Conservation (phyloP, 2,329 filamentous ascomycete genomes). For the Ramichloridium luteum region DNA sequence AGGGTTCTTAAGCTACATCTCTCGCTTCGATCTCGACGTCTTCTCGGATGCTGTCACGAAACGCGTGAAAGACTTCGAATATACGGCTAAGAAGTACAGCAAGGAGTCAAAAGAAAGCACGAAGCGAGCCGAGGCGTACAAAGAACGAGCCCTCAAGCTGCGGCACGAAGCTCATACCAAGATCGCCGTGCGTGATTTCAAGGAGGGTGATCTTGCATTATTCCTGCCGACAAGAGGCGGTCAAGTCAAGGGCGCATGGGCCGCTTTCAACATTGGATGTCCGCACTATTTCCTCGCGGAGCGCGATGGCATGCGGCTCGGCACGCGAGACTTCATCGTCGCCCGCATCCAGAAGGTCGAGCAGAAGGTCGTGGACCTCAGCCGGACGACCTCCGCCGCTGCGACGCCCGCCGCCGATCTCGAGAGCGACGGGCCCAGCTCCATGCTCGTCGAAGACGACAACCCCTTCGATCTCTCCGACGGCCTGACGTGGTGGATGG, state of each 20-base stretch:
- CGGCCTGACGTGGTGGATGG: conserved; percentile 87
- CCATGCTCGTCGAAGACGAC: conserved; percentile 56
- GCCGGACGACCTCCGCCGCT: conserved; percentile 49
- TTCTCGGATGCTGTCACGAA: conserved; percentile 80
- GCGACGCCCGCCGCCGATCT: conserved; percentile 32
- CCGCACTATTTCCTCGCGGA: conserved; percentile 95
- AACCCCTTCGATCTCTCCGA: conserved; percentile 96
- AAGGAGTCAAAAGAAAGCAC: conserved; percentile 59
- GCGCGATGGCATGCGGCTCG: conserved; percentile 74
- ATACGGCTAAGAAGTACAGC: conserved; percentile 84
- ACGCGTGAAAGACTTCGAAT: conserved; percentile 84
- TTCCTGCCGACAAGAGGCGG: conserved; percentile 83
- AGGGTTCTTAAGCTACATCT: conserved; percentile 59
- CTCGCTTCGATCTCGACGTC: conserved; percentile 68
- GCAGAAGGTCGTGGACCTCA: conserved; percentile 85
- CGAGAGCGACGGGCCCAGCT: conserved; percentile 41
- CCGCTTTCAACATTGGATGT: conserved; percentile 93
- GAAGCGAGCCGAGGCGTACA: conserved; percentile 42
- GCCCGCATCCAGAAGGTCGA: conserved; percentile 85
- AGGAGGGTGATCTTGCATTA: conserved; percentile 85
- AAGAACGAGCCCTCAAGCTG: conserved; percentile 69
- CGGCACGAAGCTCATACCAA: conserved; percentile 88
- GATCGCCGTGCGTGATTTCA: conserved; percentile 91
- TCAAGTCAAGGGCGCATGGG: conserved; percentile 89
- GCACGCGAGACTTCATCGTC: conserved; percentile 86